phyloP scores from a whole-genome alignment of 1,139 yeast species.

The Blastobotrys malaysiensis region DNA sequence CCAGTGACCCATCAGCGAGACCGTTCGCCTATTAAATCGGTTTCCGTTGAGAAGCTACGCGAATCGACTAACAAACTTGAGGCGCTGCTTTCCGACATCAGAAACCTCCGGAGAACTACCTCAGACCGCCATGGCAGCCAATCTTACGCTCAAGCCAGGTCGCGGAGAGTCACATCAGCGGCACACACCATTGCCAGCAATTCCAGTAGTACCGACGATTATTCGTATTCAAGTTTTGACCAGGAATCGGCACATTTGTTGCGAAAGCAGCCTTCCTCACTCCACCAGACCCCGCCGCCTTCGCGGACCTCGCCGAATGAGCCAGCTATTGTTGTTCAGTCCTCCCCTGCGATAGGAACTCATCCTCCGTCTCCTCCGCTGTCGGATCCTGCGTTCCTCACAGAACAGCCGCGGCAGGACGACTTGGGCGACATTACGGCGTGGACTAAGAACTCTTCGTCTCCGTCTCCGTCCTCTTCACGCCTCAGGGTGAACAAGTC shows the following conservation, averaged over 20 bases:
- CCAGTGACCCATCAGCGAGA: not conserved
- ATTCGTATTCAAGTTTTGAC: slow-evolving; percentile 10
- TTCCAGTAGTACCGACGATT: slow-evolving; percentile 7
- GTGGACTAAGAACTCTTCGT: slow-evolving; percentile 3
- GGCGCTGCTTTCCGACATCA: slow-evolving; percentile 21
- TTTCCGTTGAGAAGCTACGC: slow-evolving; percentile 15
- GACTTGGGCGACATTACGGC: slow-evolving; percentile 1
- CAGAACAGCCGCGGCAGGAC: not conserved
- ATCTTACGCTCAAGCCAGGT: not conserved
- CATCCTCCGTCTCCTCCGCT: not conserved
- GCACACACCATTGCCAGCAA: not conserved
- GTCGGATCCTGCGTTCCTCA: not conserved
- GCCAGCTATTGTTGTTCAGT: not conserved
- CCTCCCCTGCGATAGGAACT: not conserved
- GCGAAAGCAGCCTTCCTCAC: not conserved
- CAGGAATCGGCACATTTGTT: not conserved
- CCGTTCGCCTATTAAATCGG: not conserved
- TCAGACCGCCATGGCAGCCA: slow-evolving; percentile 1
- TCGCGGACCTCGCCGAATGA: not conserved
- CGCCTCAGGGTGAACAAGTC: not conserved
- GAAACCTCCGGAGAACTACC: slow-evolving; percentile 6
- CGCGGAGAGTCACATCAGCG: not conserved
- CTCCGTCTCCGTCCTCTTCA: not conserved
- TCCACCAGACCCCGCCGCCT: not conserved
- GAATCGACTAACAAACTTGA: slow-evolving; percentile 23